Evolutionary conservation across 345 rosid genomes (phyloP).

Genomic region (Cardamine chenopodiifolia): DNA sequence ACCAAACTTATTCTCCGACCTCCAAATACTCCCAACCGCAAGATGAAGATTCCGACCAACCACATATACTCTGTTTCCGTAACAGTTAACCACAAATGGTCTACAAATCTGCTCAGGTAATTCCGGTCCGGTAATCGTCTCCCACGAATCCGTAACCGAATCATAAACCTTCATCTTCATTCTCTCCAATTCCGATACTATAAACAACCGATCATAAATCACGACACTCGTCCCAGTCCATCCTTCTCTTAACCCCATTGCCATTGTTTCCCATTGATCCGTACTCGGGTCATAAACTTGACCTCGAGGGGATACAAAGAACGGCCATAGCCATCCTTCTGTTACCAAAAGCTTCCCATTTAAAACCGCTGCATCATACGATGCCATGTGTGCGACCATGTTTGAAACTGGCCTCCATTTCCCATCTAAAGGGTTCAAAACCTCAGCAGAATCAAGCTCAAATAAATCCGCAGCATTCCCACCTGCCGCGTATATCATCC

Average conservation of each 20-base stretch:
- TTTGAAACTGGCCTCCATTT: constrained; percentile 60
- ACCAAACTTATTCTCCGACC: constrained; percentile 50
- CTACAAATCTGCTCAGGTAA: constrained; percentile 84
- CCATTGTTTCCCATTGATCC: constrained; percentile 77
- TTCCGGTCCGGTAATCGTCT: constrained; percentile 67
- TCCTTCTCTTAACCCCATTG: constrained; percentile 78
- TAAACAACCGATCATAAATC: constrained; percentile 65
- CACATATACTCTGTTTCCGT: constrained; percentile 64
- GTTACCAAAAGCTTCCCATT: constrained; percentile 83
- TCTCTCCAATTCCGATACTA: constrained; percentile 81
- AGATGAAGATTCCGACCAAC: constrained; percentile 74
- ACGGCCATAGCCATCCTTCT: constrained; percentile 97
- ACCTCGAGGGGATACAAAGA: constrained; percentile 79
- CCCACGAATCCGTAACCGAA: constrained; percentile 67
- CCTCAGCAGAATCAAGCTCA: constrained; percentile 79
- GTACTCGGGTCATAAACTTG: constrained; percentile 79
- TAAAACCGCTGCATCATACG: constrained; percentile 80
- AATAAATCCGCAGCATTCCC: constrained; percentile 70
- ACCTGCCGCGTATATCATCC: constrained; percentile 82
- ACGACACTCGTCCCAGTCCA: constrained; percentile 95
- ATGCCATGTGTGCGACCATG: constrained; percentile 82
- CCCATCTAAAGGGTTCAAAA: constrained; percentile 67
- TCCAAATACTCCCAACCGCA: constrained; percentile 65
- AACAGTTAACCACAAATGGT: constrained; percentile 76
- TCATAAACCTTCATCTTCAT: constrained; percentile 93